Conservation (phyloP, 1,139 yeast species). For the Kodamaea fungicola region DNA sequence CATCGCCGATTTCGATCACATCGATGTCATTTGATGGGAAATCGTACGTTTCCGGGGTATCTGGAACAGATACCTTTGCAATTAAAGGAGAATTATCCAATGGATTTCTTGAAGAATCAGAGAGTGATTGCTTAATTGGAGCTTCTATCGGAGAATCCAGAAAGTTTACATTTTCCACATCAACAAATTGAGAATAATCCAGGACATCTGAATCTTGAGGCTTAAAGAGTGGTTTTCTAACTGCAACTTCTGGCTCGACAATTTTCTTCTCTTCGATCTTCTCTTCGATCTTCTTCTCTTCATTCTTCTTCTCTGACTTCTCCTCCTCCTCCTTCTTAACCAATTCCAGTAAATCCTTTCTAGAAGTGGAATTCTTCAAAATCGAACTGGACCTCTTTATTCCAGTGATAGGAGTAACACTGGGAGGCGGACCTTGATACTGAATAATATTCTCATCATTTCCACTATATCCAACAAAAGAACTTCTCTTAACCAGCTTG, state of each 20-base stretch:
- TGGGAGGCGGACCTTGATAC: slow-evolving; percentile 21
- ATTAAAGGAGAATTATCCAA: neutral
- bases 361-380: slow-evolving; percentile 35
- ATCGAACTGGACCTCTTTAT: slow-evolving; percentile 51
- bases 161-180: slow-evolving; percentile 48
- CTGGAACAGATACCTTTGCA: no score
- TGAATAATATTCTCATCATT: slow-evolving; percentile 43
- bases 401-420: slow-evolving; percentile 10
- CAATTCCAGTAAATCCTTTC: slow-evolving; percentile 13
- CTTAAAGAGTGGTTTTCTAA: neutral
- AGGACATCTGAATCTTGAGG: slow-evolving; percentile 29
- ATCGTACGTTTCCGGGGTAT: neutral
- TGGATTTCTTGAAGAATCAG: neutral
- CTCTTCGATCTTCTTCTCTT: neutral
- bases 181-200: slow-evolving; percentile 65
- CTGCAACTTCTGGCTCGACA: neutral
- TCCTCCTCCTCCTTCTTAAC: neutral
- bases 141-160: slow-evolving; percentile 13
- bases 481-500: slow-evolving; percentile 33
- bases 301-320: neutral
- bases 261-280: neutral
- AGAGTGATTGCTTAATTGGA: neutral
- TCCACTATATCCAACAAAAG: slow-evolving; percentile 47
- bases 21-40: neutral
- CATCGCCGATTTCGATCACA: neutral